Percentiles rank a stretch among this genome's conserved stretches.
These are phyloP conservation scores for Chimonanthus salicifolius DNA, from an alignment of 164 flowering plant genomes.

Conservation along the genomic window DNA sequence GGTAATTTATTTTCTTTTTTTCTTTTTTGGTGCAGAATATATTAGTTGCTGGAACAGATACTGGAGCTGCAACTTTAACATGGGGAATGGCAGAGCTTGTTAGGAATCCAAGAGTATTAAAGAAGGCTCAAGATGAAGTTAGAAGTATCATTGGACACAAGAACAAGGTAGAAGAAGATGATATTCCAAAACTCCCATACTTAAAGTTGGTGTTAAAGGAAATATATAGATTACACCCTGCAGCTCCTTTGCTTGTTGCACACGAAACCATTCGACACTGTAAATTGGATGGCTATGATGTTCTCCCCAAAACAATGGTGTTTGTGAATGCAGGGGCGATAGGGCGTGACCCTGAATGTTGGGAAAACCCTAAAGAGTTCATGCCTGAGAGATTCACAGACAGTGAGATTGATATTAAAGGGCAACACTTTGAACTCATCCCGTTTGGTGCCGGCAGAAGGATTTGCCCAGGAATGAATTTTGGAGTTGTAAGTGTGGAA, in stretches of 20 bases:
- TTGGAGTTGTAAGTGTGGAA: background rate
- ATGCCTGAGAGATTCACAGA: conserved; percentile 1
- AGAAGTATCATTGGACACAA: background rate
- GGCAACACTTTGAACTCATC: background rate
- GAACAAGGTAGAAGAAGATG: conserved; percentile 3
- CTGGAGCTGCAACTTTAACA: background rate
- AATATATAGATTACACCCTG: background rate
- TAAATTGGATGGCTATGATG: background rate
- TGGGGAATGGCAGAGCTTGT: conserved; percentile 6
- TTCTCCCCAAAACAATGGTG: background rate
- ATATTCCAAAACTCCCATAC: background rate
- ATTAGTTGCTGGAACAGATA: conserved; percentile 2
- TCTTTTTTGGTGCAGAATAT: background rate
- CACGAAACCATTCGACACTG: background rate
- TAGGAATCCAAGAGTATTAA: background rate
- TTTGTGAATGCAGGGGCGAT: conserved; percentile 1
- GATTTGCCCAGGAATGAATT: conserved; percentile 2
- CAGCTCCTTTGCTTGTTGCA: background rate
- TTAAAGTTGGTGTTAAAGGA: background rate
- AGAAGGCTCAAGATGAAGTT: conserved; percentile 1
- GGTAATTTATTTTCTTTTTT: background rate
- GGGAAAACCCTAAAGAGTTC: conserved; percentile 5
- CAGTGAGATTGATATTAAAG: background rate
- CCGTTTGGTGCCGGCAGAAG: conserved; percentile 6
- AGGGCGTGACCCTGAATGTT: background rate